Evolutionary conservation across 805 yeast species (phyloP), one percentile per base, ranked within the genome.

Genomic region (Cyberlindnera mrakii): DNA sequence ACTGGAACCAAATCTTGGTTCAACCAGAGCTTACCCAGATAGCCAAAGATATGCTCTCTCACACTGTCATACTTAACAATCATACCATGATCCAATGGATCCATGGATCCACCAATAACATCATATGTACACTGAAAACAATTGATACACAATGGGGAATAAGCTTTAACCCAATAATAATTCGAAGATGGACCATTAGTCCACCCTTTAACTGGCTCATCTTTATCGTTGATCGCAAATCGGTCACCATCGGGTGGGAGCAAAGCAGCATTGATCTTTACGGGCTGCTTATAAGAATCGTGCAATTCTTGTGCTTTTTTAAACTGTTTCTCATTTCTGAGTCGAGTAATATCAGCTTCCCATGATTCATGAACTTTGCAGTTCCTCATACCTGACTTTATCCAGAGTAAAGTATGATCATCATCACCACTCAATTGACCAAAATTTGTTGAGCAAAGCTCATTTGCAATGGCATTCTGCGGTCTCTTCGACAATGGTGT

Each of bases 341-440:
- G 51, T 53, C 65, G 15, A 54, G 54, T 27, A 54, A 66, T n/a
- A 61, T 66, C 53, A 53, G 58, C 27, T 3, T 47, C 48, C 54
- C 52, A 49, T 35, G 69, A 66, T 15, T 62, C 48, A n/a, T 62
- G 49, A 30, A 63, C 52, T 48, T 77, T 77, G 59, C 89, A 83
- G 39, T 70, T 75, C 42, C 69, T 66, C 62, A 82, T 74, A 1
- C 91, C 91, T 14, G 88, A 83, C 52, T 83, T 82, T 40, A 82
- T 69, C 88, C 89, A 83, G 3, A 80, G 55, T 33, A 70, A 53
- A 2, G 75, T 66, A 37, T 62, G 63, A 40, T 68, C 55, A 55
- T 75, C 80, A 41, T 64, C 68, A 45, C 75, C 79, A 39, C 63
- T 60, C 16, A 79, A 55, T 57, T 79, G 85, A 2, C 77, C 82